Conservation (phyloP, 2,329 filamentous ascomycete genomes). For the Zymoseptoria ardabiliae region DNA sequence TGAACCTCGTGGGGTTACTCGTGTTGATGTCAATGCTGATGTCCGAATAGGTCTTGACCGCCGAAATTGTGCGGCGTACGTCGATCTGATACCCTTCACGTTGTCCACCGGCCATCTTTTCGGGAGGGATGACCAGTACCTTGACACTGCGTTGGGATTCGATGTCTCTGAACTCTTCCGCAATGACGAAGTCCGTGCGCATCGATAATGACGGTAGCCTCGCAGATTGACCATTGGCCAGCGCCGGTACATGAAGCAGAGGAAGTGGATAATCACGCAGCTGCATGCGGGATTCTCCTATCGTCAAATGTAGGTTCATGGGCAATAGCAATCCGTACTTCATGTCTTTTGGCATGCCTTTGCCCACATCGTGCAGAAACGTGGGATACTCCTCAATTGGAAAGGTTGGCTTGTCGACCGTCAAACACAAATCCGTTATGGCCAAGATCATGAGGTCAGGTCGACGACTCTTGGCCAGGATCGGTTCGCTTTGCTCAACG, state of each 20-base stretch:
- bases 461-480: slow-evolving; percentile 76
- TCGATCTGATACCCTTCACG: slow-evolving; percentile 71
- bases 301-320: slow-evolving; percentile 79
- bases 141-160: slow-evolving; percentile 73
- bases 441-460: slow-evolving; percentile 74
- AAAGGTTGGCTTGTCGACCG: slow-evolving; percentile 89
- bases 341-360: slow-evolving; percentile 90
- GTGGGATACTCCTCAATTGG: slow-evolving; percentile 71
- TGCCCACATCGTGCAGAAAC: slow-evolving; percentile 85
- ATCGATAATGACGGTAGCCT: slow-evolving; percentile 75
- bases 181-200: slow-evolving; percentile 87
- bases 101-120: slow-evolving; percentile 48
- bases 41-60: slow-evolving; percentile 94
- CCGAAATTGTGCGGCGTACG: slow-evolving; percentile 82
- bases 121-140: slow-evolving; percentile 76
- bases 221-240: slow-evolving; percentile 71
- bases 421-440: slow-evolving; percentile 76
- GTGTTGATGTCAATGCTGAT: slow-evolving; percentile 91
- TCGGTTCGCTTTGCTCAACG: slow-evolving; percentile 71
- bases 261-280: slow-evolving; percentile 91
- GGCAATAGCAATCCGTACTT: slow-evolving; percentile 83
- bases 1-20: slow-evolving; percentile 81
- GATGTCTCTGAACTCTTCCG: slow-evolving; percentile 78
- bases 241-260: slow-evolving; percentile 77
- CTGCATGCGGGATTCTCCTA: slow-evolving; percentile 81